These are phyloP conservation scores for Elongisporangium undulatum DNA, from an alignment of 352 stramenopile genomes.

Conservation along the genomic window DNA sequence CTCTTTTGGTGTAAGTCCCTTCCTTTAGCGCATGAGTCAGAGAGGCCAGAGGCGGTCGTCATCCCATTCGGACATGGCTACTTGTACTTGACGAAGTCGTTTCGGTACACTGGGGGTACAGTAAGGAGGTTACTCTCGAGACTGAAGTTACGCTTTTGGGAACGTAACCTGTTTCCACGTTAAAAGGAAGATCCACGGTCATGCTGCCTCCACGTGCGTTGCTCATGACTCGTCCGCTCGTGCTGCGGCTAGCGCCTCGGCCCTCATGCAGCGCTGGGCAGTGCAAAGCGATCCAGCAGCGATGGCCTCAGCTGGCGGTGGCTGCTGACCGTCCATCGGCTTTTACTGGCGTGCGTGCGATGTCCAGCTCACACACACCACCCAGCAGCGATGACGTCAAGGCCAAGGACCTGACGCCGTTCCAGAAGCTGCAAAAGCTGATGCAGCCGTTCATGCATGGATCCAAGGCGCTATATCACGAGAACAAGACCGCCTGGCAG, in stretches of 20 bases:
- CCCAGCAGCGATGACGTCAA: background rate
- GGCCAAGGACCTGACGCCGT: constrained; percentile 44
- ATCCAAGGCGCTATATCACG: constrained; percentile 58
- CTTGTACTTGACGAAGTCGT: background rate
- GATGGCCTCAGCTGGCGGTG: background rate
- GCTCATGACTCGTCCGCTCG: background rate
- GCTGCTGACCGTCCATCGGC: background rate
- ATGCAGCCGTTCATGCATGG: constrained; percentile 75
- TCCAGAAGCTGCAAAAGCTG: constrained; percentile 82
- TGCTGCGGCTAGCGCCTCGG: background rate
- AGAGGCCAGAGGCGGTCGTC: no score
- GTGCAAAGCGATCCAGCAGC: background rate
- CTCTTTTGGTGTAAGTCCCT: no score
- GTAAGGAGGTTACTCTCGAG: background rate
- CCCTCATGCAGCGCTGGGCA: background rate
- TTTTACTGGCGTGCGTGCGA: background rate
- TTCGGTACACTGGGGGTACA: background rate
- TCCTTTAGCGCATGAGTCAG: no score
- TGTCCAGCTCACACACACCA: background rate
- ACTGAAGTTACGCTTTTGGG: background rate
- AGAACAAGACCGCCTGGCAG: constrained; percentile 79
- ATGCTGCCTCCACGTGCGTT: background rate
- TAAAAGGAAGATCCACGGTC: background rate
- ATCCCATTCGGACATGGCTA: background rate
- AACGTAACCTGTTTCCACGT: background rate